Evolutionary conservation across 2,329 filamentous ascomycete genomes (phyloP).

Genomic region (Penicillium hordei): DNA sequence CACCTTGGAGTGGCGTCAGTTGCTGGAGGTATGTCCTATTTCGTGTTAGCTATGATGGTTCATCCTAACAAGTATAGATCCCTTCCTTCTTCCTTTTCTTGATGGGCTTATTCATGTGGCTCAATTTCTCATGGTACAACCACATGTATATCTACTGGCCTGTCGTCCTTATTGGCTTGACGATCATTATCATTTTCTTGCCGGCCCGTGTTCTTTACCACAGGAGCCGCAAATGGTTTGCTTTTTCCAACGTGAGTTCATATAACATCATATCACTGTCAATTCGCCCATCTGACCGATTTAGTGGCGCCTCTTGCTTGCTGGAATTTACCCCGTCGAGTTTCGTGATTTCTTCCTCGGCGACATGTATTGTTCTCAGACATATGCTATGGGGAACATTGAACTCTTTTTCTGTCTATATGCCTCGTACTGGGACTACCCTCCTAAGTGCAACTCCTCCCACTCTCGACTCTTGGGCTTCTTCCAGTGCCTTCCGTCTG

Average conservation of each 20-base stretch:
- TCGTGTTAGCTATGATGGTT: neutral
- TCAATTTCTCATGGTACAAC: slow-evolving; percentile 76
- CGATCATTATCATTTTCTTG: slow-evolving; percentile 68
- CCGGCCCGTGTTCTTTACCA: slow-evolving; percentile 74
- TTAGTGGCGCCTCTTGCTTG: slow-evolving; percentile 79
- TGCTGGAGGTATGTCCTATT: slow-evolving; percentile 61
- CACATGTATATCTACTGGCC: slow-evolving; percentile 83
- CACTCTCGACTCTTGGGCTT: slow-evolving; percentile 84
- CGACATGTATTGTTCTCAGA: slow-evolving; percentile 95
- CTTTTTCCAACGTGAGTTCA: slow-evolving; percentile 75
- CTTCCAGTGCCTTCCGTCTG: slow-evolving; percentile 75
- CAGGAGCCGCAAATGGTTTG: slow-evolving; percentile 77
- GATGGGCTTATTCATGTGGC: slow-evolving; percentile 75
- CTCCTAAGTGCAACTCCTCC: slow-evolving; percentile 76
- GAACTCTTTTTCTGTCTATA: slow-evolving; percentile 95
- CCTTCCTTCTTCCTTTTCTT: slow-evolving; percentile 80
- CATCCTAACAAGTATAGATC: slow-evolving; percentile 51
- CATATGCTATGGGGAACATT: slow-evolving; percentile 85
- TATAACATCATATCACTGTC: neutral
- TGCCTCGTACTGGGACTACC: slow-evolving; percentile 71
- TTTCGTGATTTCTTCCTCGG: slow-evolving; percentile 97
- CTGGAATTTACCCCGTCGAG: slow-evolving; percentile 88
- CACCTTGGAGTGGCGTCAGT: slow-evolving; percentile 83
- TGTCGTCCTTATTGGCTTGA: slow-evolving; percentile 71
- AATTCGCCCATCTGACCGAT: slow-evolving; percentile 15